Percentiles rank a stretch among this genome's conserved stretches.
Evolutionary conservation across 495 filamentous ascomycete species (phyloP).

Genomic region (Ascobolus immersus): DNA sequence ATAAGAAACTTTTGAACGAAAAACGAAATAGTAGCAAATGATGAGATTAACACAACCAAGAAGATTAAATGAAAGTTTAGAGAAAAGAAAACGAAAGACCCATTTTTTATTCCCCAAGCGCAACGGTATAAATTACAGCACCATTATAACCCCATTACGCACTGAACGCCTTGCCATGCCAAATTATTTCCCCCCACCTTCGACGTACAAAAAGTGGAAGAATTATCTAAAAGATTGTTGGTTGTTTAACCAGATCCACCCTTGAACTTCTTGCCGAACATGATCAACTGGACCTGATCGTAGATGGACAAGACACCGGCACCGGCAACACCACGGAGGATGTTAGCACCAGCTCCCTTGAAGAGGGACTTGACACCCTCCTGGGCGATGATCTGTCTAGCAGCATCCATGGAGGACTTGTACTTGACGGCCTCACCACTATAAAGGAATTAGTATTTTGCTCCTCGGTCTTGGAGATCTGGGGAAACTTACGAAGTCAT

Average conservation of each 20-base stretch:
- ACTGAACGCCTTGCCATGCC: too few species aligned
- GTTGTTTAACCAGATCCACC: slow-evolving; percentile 57
- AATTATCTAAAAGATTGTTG: too few species aligned
- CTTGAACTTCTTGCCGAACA: slow-evolving; percentile 99
- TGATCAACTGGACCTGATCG: slow-evolving; percentile 90
- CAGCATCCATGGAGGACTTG: slow-evolving; percentile 79
- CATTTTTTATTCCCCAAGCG: too few species aligned
- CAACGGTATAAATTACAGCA: too few species aligned
- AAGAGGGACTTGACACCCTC: slow-evolving; percentile 96
- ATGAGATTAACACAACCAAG: too few species aligned
- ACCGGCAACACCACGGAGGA: slow-evolving; percentile 99
- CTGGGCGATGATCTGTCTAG: slow-evolving; percentile 79
- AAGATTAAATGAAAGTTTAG: too few species aligned
- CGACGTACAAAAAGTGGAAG: too few species aligned
- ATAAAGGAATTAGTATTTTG: slow-evolving; percentile 3
- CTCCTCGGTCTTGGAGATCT: slow-evolving; percentile 1
- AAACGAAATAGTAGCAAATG: too few species aligned
- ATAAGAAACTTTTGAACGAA: too few species aligned
- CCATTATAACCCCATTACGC: too few species aligned
- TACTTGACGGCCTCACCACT: slow-evolving; percentile 96
- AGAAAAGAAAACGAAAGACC: too few species aligned
- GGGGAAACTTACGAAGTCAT: slow-evolving; percentile 48
- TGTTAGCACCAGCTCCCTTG: slow-evolving; percentile 99
- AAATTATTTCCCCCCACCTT: too few species aligned
- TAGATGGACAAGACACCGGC: slow-evolving; percentile 99